Evolutionary conservation across 2,329 filamentous ascomycete species (phyloP).

Genomic region (Aaosphaeria arxii): DNA sequence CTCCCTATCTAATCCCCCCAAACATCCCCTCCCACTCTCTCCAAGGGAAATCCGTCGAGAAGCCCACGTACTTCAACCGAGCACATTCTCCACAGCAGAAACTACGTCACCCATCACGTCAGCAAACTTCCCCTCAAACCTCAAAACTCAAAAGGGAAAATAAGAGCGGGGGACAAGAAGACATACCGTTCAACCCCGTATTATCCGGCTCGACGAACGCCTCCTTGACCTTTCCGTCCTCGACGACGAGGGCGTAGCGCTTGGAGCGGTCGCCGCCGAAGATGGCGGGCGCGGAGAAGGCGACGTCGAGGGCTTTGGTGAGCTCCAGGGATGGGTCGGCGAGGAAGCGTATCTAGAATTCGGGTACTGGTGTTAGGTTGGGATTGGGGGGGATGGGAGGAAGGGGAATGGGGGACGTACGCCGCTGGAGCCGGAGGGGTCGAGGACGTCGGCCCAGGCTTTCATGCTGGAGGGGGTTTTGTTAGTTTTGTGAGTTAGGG

Average conservation of each 20-base stretch:
- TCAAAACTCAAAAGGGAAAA: too few relatives aligned
- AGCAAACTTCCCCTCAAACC: background rate
- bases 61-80: slow-evolving; percentile 7
- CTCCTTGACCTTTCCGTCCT: slow-evolving; percentile 81
- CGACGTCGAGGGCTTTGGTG: slow-evolving; percentile 77
- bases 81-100: slow-evolving; percentile 31
- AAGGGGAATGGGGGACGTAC: slow-evolving; percentile 52
- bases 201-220: slow-evolving; percentile 85
- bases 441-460: slow-evolving; percentile 77
- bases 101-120: slow-evolving; percentile 10
- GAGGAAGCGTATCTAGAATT: slow-evolving; percentile 79
- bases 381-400: slow-evolving; percentile 1
- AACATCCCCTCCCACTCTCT: too few relatives aligned
- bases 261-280: slow-evolving; percentile 83
- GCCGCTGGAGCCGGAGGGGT: slow-evolving; percentile 70
- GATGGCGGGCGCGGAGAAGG: slow-evolving; percentile 74
- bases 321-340: slow-evolving; percentile 78
- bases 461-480: slow-evolving; percentile 64
- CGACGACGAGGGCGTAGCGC: slow-evolving; percentile 79
- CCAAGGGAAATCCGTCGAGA: too few relatives aligned
- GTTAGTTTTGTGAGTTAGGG: too few relatives aligned
- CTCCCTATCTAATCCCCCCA: too few relatives aligned
- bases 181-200: slow-evolving; percentile 72
- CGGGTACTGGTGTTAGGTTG: slow-evolving; percentile 5
- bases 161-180: background rate